phyloP scores from a whole-genome alignment of 805 yeast genomes.

The Candida namnaoensis region DNA sequence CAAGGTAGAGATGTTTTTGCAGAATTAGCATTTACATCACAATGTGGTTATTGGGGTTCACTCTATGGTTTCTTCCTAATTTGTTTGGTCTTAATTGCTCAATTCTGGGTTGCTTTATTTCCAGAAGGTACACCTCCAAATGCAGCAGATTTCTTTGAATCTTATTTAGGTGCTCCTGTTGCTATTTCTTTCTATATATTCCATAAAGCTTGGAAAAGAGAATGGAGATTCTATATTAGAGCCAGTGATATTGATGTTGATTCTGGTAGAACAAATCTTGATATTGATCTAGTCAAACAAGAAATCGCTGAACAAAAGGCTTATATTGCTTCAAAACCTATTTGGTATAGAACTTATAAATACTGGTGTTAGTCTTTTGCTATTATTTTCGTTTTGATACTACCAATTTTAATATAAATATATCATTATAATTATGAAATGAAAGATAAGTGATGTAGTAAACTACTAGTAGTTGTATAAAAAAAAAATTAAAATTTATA shows the following conservation, averaged over 20 bases:
- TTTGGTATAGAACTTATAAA: conserved; percentile 37
- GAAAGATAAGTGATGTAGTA: too few relatives aligned
- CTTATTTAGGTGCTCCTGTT: conserved; percentile 32
- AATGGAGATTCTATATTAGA: conserved; percentile 30
- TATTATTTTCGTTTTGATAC: too few relatives aligned
- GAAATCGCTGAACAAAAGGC: conserved; percentile 54
- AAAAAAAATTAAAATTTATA: too few relatives aligned
- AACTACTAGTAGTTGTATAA: too few relatives aligned
- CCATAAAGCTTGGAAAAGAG: conserved; percentile 34
- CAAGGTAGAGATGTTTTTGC: conserved; percentile 38
- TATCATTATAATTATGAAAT: too few relatives aligned
- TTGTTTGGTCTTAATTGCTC: conserved; percentile 39
- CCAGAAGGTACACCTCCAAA: conserved; percentile 26
- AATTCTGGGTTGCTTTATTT: conserved; percentile 44
- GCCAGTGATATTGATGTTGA: conserved; percentile 48
- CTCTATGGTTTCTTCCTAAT: conserved; percentile 41
- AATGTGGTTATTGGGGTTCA: conserved; percentile 45
- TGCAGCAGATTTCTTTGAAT: conserved; percentile 26
- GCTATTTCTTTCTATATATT: conserved; percentile 25
- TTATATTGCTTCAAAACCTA: conserved; percentile 33
- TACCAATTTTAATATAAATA: too few relatives aligned
- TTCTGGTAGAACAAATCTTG: conserved; percentile 55
- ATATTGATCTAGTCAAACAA: conserved; percentile 44
- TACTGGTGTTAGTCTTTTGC: conserved; percentile 44
- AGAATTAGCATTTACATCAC: conserved; percentile 47